Percentiles rank a stretch among this genome's conserved stretches.
phyloP scores from a whole-genome alignment of 1,284 basidiomycete species.

The Malassezia restricta region DNA sequence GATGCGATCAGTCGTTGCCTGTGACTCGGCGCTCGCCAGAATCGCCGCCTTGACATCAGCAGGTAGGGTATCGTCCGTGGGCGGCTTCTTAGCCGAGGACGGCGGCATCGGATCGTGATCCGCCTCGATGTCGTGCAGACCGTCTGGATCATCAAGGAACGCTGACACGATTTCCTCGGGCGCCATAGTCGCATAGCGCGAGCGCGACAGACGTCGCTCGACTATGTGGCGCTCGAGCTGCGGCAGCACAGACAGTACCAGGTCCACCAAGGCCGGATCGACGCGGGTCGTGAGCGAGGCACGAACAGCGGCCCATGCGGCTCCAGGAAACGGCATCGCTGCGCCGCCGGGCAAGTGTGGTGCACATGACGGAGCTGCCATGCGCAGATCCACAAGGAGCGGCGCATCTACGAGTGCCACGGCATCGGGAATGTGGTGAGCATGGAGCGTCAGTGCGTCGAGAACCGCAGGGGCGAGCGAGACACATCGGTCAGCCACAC shows the following conservation, averaged over 20 bases:
- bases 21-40: slow-evolving; percentile 10
- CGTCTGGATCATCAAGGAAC: slow-evolving; percentile 15
- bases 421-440: background rate
- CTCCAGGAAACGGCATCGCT: slow-evolving; percentile 3
- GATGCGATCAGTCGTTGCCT: background rate
- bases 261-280: slow-evolving; percentile 3
- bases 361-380: background rate
- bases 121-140: slow-evolving; percentile 6
- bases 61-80: background rate
- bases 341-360: background rate
- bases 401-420: slow-evolving; percentile 8
- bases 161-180: slow-evolving; percentile 5
- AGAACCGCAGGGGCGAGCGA: background rate
- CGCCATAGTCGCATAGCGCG: background rate
- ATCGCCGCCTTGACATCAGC: slow-evolving; percentile 10
- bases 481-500: slow-evolving; percentile 6
- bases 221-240: slow-evolving; percentile 3
- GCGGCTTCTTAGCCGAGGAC: background rate
- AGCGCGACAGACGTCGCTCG: background rate
- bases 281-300: background rate
- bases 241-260: slow-evolving; percentile 6
- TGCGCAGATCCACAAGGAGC: slow-evolving; percentile 9
- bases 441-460: background rate
- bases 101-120: slow-evolving; percentile 1
- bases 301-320: slow-evolving; percentile 9